Conservation (phyloP, 2,329 filamentous ascomycete species). For the Elsinoe ampelina region DNA sequence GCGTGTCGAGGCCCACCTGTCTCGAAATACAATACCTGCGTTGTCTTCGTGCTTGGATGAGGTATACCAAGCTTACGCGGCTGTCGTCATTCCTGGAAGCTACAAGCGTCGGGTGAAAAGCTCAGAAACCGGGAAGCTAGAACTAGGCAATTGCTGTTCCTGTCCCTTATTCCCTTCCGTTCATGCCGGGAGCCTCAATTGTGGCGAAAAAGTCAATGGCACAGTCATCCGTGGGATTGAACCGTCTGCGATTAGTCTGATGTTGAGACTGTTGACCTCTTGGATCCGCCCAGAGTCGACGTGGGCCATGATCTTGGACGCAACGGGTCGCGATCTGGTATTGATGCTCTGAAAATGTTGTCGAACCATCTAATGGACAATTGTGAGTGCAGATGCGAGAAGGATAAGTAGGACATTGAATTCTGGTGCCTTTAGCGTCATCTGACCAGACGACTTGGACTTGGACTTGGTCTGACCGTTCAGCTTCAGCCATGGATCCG, state of each 20-base stretch:
- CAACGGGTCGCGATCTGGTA: not conserved
- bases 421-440: not conserved
- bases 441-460: not conserved
- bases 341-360: too few relatives aligned
- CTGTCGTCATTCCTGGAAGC: slow-evolving; percentile 10
- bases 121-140: slow-evolving; percentile 1
- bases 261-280: not conserved
- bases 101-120: not conserved
- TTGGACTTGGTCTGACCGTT: slow-evolving; percentile 3
- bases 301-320: not conserved
- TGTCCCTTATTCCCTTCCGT: not conserved
- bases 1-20: not conserved
- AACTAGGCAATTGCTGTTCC: not conserved
- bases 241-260: not conserved
- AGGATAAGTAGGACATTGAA: too few relatives aligned
- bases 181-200: not conserved
- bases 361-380: too few relatives aligned
- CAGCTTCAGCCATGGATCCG: not conserved
- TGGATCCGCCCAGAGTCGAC: not conserved
- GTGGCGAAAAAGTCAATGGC: not conserved
- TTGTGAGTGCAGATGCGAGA: too few relatives aligned
- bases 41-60: not conserved
- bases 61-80: slow-evolving; percentile 7
- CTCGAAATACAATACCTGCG: not conserved
- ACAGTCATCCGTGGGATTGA: not conserved